Percentiles rank a stretch among this genome's conserved stretches.
Conservation (phyloP, 441 rosid genomes). For the Euphorbia celastroides region DNA sequence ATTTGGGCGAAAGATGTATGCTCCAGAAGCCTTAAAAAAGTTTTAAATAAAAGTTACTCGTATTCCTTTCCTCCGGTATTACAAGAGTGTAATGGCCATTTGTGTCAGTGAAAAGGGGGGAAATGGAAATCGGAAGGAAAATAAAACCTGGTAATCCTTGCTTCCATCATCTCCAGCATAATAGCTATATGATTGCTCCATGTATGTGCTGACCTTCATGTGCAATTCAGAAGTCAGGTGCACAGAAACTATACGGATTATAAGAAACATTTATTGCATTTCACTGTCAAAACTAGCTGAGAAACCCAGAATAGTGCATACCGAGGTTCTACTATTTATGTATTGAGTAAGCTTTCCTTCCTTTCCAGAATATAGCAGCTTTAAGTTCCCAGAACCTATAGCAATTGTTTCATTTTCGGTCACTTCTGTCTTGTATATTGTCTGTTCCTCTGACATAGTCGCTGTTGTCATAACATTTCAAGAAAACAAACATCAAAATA, state of each 20-base stretch:
- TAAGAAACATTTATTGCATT: not conserved
- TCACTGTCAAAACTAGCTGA: not conserved
- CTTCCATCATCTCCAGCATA: slow-evolving; percentile 63
- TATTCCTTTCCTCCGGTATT: slow-evolving; percentile 1
- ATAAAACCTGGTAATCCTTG: slow-evolving; percentile 43
- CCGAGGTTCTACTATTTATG: slow-evolving; percentile 54
- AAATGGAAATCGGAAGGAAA: not conserved
- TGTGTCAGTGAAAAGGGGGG: slow-evolving; percentile 1
- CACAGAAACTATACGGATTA: not conserved
- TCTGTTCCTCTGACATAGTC: slow-evolving; percentile 27
- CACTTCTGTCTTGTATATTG: slow-evolving; percentile 25
- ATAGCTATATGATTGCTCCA: slow-evolving; percentile 64
- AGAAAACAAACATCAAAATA: not conserved
- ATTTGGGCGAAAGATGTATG: slow-evolving; percentile 95
- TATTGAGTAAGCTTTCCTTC: slow-evolving; percentile 47
- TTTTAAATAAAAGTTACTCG: slow-evolving; percentile 7
- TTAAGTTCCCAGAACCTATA: slow-evolving; percentile 70
- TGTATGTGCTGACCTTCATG: slow-evolving; percentile 53
- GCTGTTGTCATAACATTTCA: slow-evolving; percentile 22
- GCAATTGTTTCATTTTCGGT: slow-evolving; percentile 37
- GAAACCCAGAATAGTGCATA: slow-evolving; percentile 25
- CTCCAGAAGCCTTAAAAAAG: slow-evolving; percentile 68
- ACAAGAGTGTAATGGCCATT: not conserved
- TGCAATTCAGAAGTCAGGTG: not conserved
- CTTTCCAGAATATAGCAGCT: slow-evolving; percentile 46